Percentiles rank a stretch among this genome's conserved stretches.
Conservation (phyloP, 495 filamentous ascomycete species). For the Jackrogersella minutella region DNA sequence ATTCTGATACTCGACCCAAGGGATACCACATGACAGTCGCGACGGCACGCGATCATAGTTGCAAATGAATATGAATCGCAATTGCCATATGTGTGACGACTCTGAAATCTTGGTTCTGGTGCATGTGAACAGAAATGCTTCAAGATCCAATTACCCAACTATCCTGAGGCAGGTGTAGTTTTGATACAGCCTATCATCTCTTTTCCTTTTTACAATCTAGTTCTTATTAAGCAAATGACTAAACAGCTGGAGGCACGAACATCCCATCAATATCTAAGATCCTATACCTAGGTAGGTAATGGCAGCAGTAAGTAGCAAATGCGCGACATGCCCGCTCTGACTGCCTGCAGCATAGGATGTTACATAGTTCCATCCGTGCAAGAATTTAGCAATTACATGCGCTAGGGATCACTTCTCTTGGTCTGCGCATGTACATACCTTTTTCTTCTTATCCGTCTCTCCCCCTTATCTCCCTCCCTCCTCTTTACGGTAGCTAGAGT, state of each 20-base stretch:
- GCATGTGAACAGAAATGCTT: too few relatives aligned
- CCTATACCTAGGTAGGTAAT: neutral
- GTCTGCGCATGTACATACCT: neutral
- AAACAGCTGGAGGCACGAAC: neutral
- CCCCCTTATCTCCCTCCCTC: neutral
- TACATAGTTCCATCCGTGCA: conserved; percentile 5
- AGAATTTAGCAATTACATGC: conserved; percentile 15
- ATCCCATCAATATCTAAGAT: neutral
- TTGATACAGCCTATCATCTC: neutral
- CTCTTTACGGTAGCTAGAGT: too few relatives aligned
- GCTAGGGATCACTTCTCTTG: conserved; percentile 1
- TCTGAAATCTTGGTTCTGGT: too few relatives aligned
- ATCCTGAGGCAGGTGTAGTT: neutral
- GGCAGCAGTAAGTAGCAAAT: neutral
- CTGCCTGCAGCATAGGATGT: neutral
- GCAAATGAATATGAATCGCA: neutral
- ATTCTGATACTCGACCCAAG: neutral
- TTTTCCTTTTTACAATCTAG: neutral
- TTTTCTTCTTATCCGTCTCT: neutral
- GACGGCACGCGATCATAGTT: neutral
- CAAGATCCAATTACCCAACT: too few relatives aligned
- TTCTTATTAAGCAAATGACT: neutral
- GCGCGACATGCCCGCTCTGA: conserved; percentile 14
- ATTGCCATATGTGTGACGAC: too few relatives aligned
- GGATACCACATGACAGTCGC: neutral